Base-by-base conservation (phyloP, 2,329 filamentous ascomycete genomes). In the Hymenoscyphus infarciens region DNA sequence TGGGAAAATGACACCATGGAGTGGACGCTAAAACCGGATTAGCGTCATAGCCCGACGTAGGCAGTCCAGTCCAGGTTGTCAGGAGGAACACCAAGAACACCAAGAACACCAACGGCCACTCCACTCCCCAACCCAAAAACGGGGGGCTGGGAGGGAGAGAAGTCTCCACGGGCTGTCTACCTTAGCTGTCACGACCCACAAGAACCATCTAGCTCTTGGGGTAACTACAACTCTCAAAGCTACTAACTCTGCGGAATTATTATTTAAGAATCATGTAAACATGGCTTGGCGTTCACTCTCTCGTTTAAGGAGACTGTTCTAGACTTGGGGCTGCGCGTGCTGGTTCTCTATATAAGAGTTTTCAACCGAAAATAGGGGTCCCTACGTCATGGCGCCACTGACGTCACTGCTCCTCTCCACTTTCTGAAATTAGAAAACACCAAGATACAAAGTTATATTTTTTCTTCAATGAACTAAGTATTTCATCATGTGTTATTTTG, bases 11-110 rank as follows among this genome's bases (percentile, higher is more conserved):
- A 13, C 45, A 52, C 45, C 10, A 52, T 22, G 4, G 13, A n/a
- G 45, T 52, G 45, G 45, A 52, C 45, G 45, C 45, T 52, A 52
- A 52, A 22, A 52, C 19, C 45, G 45, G 45, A 52, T 52, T 52
- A 52, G 45, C 45, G 45, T 22, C 19, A 38, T 38, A 31, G 29
- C 29, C 39, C 39, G 15, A n/a, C n/a, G n/a, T n/a, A n/a, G 39
- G 39, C 15, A 19, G n/a, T 8, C 8, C n/a, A 49, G 39, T 3
- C 8, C 7, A 10, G 8, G 45, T 22, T 13, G 45, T 52, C 45
- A 11, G 45, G 8, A 52, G n/a, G 45, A 25, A 52, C 19, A 27
- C 45, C 45, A 52, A 22, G n/a, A 22, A 22, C 42, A 22, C 42
- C n/a, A 49, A 45, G 38, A 39, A 45, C 42, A 45, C 42, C 19